A percentile compares a stretch with the other conserved stretches of the same genome.
Evolutionary conservation across 495 filamentous ascomycete species (phyloP).

Genomic region (Aeminium ludgeri): DNA sequence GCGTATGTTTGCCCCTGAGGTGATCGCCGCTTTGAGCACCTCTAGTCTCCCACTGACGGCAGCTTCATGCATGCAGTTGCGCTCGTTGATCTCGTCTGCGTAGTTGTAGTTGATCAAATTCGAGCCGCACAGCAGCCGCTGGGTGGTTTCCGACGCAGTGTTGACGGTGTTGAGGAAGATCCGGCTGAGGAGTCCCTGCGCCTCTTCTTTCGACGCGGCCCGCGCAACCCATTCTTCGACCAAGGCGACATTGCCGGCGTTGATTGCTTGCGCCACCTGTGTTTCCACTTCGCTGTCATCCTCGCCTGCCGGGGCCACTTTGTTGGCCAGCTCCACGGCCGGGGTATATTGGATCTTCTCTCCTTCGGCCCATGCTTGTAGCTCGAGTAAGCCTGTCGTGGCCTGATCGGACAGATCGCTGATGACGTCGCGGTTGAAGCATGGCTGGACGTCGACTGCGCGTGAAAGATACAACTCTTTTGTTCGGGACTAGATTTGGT

Average conservation of each 20-base stretch:
- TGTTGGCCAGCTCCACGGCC: constrained; percentile 14
- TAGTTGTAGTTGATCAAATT: constrained; percentile 69
- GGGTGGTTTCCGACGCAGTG: constrained; percentile 62
- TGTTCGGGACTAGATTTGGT: constrained; percentile 53
- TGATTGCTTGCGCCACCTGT: constrained; percentile 73
- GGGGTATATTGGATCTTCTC: constrained; percentile 61
- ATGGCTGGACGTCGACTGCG: constrained; percentile 92
- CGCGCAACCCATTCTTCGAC: constrained; percentile 48
- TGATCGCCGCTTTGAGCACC: constrained; percentile 57
- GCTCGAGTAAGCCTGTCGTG: constrained; percentile 76
- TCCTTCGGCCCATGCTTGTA: constrained; percentile 92
- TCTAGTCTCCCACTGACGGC: constrained; percentile 70
- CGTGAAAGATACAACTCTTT: constrained; percentile 93
- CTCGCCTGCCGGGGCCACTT: constrained; percentile 31
- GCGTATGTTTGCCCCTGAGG: constrained; percentile 52
- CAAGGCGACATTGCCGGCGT: constrained; percentile 46
- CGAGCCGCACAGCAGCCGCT: constrained; percentile 60
- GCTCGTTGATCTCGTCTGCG: constrained; percentile 91
- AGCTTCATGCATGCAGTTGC: constrained; percentile 89
- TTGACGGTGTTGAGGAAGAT: constrained; percentile 78
- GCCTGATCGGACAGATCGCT: constrained; percentile 93
- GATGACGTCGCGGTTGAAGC: constrained; percentile 92
- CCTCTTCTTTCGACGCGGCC: constrained; percentile 36
- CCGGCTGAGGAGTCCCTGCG: constrained; percentile 59
- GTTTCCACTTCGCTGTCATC: constrained; percentile 73